phyloP scores from a whole-genome alignment of 2,329 filamentous ascomycete genomes.

The Botryotinia narcissicola region DNA sequence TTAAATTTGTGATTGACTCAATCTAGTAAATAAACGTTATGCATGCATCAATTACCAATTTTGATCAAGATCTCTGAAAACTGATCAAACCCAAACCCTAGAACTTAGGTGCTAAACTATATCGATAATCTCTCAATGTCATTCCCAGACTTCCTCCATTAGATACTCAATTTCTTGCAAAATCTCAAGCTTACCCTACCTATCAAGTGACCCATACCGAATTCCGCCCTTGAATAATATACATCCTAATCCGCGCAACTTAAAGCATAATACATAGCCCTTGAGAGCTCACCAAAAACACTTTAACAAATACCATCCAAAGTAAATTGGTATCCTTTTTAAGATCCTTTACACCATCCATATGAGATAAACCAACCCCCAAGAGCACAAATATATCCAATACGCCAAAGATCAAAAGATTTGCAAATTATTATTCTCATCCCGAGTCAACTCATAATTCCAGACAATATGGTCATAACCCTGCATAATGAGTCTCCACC shows the following conservation, averaged over 20 bases:
- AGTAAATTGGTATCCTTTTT: neutral
- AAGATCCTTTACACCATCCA: neutral
- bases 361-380: neutral
- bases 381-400: neutral
- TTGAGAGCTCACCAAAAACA: neutral
- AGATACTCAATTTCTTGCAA: neutral
- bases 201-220: neutral
- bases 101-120: neutral
- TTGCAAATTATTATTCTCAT: constrained; percentile 37
- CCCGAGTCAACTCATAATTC: constrained; percentile 62
- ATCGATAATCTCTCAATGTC: neutral
- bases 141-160: neutral
- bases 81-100: neutral
- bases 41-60: neutral
- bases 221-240: neutral
- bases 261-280: neutral
- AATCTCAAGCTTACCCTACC: neutral
- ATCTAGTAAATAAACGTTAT: neutral
- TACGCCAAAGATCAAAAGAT: constrained; percentile 25
- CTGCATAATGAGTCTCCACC: constrained; percentile 69
- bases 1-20: neutral
- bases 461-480: constrained; percentile 68
- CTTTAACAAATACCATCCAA: neutral
- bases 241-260: neutral
- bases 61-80: neutral